Base-by-base conservation (phyloP, 495 filamentous ascomycete genomes). In the Darksidea phi region DNA sequence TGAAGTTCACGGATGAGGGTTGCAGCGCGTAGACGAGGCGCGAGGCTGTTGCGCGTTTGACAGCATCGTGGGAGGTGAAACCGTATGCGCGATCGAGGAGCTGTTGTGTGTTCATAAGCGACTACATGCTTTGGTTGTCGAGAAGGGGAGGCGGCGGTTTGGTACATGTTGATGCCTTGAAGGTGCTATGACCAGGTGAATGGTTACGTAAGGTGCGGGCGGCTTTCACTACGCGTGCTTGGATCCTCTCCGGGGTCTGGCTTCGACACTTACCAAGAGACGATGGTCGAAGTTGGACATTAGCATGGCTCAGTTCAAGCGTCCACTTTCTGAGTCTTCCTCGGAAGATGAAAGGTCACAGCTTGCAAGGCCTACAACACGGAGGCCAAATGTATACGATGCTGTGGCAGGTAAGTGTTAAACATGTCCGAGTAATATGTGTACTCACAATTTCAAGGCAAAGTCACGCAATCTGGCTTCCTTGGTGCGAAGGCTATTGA, bases 41-140 rank as follows among this genome's bases (percentile, higher is more conserved):
- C 15, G 83, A 78, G 0, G 82, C 85, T 53, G 88, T 80, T 13
- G 84, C 78, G 58, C 80, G 73, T 67, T 88, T 80, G 61, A 93
- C 83, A 15, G 75, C 75, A 61, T 82, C 77, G 25, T 84, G 83
- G 47, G 75, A 74, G 28, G 87, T 74, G 65, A 76, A 79, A 70
- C 90, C 90, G 13, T 84, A 74, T 50, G 86, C 81, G 72, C 88
- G 84, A 69, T 86, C 84, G 64, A 94, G 78, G 20, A 95, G 81
- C 67, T 85, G 83, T 60, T 60, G 56, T 54, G 82, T 81, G 84
- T 90, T 89, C 90, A 95, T 94, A 77, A 84, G 88, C 28, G 54
- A 59, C 53, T 57, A 68, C 60, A 68, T 68, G 38, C 26, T 59
- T 54, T 42, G 42, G 28, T 21, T 41, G 6, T 23, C 18, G 8